Evolutionary conservation across 2,329 filamentous ascomycete genomes (phyloP).

Genomic region (Fusarium pseudograminearum): DNA sequence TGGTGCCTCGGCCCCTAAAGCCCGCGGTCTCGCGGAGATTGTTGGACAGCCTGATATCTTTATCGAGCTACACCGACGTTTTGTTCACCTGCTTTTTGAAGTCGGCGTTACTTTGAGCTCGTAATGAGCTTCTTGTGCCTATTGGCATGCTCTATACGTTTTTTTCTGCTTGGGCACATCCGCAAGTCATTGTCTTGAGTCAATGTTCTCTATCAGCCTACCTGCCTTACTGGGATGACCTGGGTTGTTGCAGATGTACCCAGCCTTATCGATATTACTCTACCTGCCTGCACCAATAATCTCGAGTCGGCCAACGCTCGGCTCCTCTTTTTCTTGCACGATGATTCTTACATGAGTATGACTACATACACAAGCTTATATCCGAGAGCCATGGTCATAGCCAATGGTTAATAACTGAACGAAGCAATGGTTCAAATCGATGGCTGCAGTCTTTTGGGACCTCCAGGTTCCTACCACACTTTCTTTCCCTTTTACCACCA

Average conservation of each 20-base stretch:
- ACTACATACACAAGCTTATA: constrained; percentile 16
- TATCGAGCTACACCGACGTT: constrained; percentile 72
- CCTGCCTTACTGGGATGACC: constrained; percentile 9
- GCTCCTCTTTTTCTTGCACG: constrained; percentile 13
- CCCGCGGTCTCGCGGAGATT: constrained; percentile 73
- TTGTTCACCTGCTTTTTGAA: constrained; percentile 72
- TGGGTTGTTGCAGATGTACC: constrained; percentile 31
- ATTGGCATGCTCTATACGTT: constrained; percentile 47
- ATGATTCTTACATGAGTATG: constrained; percentile 23
- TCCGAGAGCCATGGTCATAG: constrained; percentile 31
- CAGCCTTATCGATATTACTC: constrained; percentile 30
- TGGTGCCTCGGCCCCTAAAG: constrained; percentile 66
- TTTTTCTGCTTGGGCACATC: constrained; percentile 36
- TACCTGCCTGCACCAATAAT: constrained; percentile 15
- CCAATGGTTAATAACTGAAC: constrained; percentile 32
- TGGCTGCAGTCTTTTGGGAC: constrained; percentile 16
- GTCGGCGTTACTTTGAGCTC: constrained; percentile 66
- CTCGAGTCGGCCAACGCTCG: constrained; percentile 13
- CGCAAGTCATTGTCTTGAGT: constrained; percentile 4
- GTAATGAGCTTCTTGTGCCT: constrained; percentile 50
- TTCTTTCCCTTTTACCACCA: constrained; percentile 3
- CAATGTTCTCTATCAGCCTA: constrained; percentile 7
- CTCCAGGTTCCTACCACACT: not conserved
- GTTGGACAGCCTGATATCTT: constrained; percentile 77
- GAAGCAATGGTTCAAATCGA: constrained; percentile 28